A percentile compares a stretch with the other conserved stretches of the same genome.
Evolutionary conservation across 169 alveolate species (phyloP).

Genomic region (Eimeria acervulina): DNA sequence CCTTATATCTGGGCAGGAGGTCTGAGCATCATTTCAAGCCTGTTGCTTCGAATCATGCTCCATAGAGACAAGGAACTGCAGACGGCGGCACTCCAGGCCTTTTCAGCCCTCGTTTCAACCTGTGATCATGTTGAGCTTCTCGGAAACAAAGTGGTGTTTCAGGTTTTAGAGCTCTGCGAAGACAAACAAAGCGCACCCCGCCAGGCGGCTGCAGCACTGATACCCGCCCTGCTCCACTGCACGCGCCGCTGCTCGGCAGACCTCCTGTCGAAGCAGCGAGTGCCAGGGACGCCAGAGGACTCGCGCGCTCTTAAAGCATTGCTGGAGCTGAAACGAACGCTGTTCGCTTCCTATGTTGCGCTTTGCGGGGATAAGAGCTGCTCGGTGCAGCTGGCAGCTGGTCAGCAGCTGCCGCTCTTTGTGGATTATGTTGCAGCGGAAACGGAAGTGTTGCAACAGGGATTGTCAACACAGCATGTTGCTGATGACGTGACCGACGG

Average conservation of each 20-base stretch:
- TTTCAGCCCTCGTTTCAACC: conserved; percentile 25
- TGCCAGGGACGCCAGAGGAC: not conserved
- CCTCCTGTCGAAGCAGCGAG: not conserved
- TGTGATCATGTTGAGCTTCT: conserved; percentile 32
- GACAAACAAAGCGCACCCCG: conserved; percentile 56
- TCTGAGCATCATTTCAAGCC: conserved; percentile 42
- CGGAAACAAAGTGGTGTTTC: conserved; percentile 1
- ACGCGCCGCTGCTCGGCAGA: conserved; percentile 44
- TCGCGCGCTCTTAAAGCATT: not conserved
- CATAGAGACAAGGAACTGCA: conserved; percentile 60
- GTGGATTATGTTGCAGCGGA: conserved; percentile 72
- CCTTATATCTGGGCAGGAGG: conserved; percentile 18
- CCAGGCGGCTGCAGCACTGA: conserved; percentile 48
- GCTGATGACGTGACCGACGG: not conserved
- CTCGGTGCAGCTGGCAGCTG: conserved; percentile 75
- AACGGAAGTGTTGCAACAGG: conserved; percentile 41
- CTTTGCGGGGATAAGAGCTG: conserved; percentile 74
- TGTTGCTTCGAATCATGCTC: conserved; percentile 64
- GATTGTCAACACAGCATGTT: not conserved
- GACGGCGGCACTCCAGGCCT: conserved; percentile 45
- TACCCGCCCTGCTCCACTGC: conserved; percentile 53
- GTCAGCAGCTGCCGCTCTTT: conserved; percentile 72
- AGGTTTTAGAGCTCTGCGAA: conserved; percentile 56
- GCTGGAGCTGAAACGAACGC: conserved; percentile 20
- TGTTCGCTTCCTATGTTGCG: conserved; percentile 39